Evolutionary conservation across 768 basidiomycete species (phyloP), one percentile per base, ranked within the genome.

Genomic region (Suillus placidus): DNA sequence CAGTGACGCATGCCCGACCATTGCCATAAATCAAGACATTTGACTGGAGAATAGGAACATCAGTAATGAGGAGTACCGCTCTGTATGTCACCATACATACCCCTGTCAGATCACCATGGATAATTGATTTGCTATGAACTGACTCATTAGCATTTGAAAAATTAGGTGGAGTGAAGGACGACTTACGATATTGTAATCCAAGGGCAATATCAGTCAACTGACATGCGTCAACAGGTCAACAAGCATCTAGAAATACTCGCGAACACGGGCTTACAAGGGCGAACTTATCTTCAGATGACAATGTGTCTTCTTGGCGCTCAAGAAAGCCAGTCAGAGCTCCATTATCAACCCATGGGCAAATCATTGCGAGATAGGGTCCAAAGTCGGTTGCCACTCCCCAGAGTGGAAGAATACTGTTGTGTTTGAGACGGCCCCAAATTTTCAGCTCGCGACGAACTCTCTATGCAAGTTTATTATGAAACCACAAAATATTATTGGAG

Each of bases 1-100:
- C 83, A 64, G 78, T 78, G 20, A 84, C 66, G 12, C 75, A 73
- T 2, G 77, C 81, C 32, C 76, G 74, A n/a, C 77, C 74, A 16
- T 79, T 68, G 66, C 78, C 77, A 63, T 80, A 78, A 51, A 84
- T 78, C n/a, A 83, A 75, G 49, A 61, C 51, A 61, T 65, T 65
- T 30, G 60, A 58, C 62, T 52, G 16, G 26, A 52, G 51, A 52
- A 52, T 52, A 7, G 4, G 30, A 16, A 7, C 16, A 18, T 52
- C 7, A 52, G 30, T 18, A 18, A 52, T 18, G 51, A 26, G 51
- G 26, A 16, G 2, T 5, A 26, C 14, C 51, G 4, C 16, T 49
- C 10, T 52, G 26, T 16, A 30, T 30, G 30, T 30, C 7, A 3
- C 51, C 7, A 5, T 9, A 32, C 60, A 10, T 10, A 65, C 64